phyloP scores from a whole-genome alignment of 768 basidiomycete genomes.

The Phallus indusiatus region DNA sequence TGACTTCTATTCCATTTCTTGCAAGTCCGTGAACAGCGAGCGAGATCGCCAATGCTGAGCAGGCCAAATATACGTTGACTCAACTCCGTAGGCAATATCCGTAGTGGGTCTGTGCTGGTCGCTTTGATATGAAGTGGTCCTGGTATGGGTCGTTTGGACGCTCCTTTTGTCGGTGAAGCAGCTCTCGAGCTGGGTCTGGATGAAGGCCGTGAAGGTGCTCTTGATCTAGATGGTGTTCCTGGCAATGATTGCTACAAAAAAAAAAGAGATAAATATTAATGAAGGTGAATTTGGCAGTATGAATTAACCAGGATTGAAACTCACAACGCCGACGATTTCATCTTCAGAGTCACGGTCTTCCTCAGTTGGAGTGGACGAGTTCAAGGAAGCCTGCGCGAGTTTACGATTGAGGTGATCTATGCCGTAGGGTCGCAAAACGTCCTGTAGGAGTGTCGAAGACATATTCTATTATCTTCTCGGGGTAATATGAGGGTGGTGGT shows the following conservation, averaged over 20 bases:
- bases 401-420: constrained; percentile 13
- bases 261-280: background rate
- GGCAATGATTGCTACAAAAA: constrained; percentile 10
- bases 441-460: constrained; percentile 14
- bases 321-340: constrained; percentile 18
- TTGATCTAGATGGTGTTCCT: constrained; percentile 7
- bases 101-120: constrained; percentile 46
- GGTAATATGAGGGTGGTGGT: background rate
- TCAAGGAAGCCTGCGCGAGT: constrained; percentile 11
- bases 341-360: constrained; percentile 10
- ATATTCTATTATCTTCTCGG: background rate
- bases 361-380: constrained; percentile 1
- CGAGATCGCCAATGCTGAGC: constrained; percentile 56
- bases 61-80: constrained; percentile 67
- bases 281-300: background rate
- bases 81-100: constrained; percentile 68
- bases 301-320: background rate
- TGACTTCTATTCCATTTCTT: constrained; percentile 86
- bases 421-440: constrained; percentile 16
- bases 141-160: constrained; percentile 38
- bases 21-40: constrained; percentile 70
- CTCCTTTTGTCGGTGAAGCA: constrained; percentile 24
- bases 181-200: constrained; percentile 35
- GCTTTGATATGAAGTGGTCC: constrained; percentile 35
- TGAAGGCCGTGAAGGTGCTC: constrained; percentile 32